Base-by-base conservation (phyloP, 257 asterid species). In the Fraxinus excelsior region DNA sequence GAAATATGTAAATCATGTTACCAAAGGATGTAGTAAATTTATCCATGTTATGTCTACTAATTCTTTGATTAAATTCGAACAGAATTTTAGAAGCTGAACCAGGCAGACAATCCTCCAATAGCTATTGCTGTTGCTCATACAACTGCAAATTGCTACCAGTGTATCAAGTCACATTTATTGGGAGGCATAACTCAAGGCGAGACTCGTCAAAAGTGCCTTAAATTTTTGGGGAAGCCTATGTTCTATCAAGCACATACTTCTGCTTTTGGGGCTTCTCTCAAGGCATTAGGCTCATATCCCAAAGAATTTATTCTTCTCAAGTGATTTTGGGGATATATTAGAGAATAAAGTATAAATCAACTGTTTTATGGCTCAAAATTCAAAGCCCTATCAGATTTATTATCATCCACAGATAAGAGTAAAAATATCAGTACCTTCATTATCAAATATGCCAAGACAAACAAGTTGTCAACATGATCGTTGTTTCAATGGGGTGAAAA, bases 21-120 rank as follows among this genome's bases (percentile, higher is more conserved):
- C 72, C 68, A 46, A 76, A 80, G 26, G n/a, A 53, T 16, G 78
- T 56, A 37, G 29, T 51, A 65, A 49, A 46, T 49, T 69, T 73
- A 70, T 40, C 53, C n/a, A 70, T 23, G 66, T 25, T 73, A 46
- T 49, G 49, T 16, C 58, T 19, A 51, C 62, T 51, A 5, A 2
- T 51, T 3, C 4, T 12, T 49, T n/a, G 58, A 49, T 3, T 6
- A 49, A 49, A 49, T 49, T 3, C 8, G 2, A 51, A 4, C 9
- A 51, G 62, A 51, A 4, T 18, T 51, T 51, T 18, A 4, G 13
- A 49, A 1, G 25, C 25, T 16, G 10, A 51, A 49, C 58, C 19
- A 13, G 25, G 25, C 25, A 7, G 21, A 51, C 25, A 51, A 19
- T 18, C 25, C 62, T 51, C 62, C 25, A 1, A n/a, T 53, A 53